Evolutionary conservation across 2,329 filamentous ascomycete species (phyloP), one percentile per base, ranked within the genome.

Genomic region (Chrysoporthe austroafricana): DNA sequence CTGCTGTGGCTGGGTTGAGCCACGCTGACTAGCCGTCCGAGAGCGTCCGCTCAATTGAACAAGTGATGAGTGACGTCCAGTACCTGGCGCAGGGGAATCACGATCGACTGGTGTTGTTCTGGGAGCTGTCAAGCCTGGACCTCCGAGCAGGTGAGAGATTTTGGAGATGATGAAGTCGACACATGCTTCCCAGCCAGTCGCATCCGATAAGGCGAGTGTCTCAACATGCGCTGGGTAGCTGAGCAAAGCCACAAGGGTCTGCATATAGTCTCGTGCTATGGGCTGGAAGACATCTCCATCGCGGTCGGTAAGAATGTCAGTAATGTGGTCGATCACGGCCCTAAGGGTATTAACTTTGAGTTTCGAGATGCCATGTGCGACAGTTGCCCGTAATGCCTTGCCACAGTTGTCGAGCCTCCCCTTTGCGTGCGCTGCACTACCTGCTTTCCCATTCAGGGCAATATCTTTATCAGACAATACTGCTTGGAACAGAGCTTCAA

Each of bases 281-380:
- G 91, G 90, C 67, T 89, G 84, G 71, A 93, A 88, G 64, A 91
- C 86, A 2, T 82, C 84, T 16, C 88, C 88, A 64, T 89, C 86
- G 1, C 84, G 77, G 18, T 82, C 85, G 1, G 89, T 86, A 3
- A 97, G 82, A 21, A 89, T 88, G 71, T 97, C 89, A 3, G 88
- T 90, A 69, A 98, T 90, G 78, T 97, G 94, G 71, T 93, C 89
- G 71, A 97, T 83, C 18, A 97, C 81, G 6, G 91, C 88, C 72
- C 90, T 86, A n/a, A 95, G 83, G 0, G 94, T 95, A 76, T 93
- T 96, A 69, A 84, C 83, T 74, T 89, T 91, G 70, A 98, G 79
- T 69, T 86, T 90, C 26, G 84, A 79, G 43, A 90, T 82, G 32
- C 92, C 91, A 64, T 90, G 86, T 71, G 91, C 88, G 60, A 96